phyloP scores from a whole-genome alignment of 805 yeast genomes.

The Sugiyamaella qingdaonensis region DNA sequence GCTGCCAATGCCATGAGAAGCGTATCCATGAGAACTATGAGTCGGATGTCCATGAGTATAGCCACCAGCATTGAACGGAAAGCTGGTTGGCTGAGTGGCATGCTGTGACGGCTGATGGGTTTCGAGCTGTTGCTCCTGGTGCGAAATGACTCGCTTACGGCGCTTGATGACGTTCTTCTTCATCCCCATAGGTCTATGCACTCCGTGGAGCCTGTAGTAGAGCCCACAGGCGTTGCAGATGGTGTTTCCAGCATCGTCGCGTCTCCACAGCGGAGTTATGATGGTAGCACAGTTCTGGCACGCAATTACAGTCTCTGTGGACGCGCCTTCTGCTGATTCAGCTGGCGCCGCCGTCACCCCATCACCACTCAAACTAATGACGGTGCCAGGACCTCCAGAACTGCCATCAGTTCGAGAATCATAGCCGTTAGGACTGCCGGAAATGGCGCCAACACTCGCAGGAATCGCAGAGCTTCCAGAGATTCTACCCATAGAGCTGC shows the following conservation, averaged over 20 bases:
- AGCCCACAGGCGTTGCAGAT: conserved; percentile 86
- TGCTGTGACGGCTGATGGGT: conserved; percentile 1
- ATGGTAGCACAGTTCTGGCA: conserved; percentile 83
- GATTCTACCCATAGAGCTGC: conserved; percentile 9
- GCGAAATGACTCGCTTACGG: conserved; percentile 48
- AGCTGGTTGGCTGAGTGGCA: background rate
- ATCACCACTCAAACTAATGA: too few relatives aligned
- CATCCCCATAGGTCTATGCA: conserved; percentile 72
- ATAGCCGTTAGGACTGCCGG: too few relatives aligned
- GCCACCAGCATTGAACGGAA: too few relatives aligned
- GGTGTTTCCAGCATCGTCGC: conserved; percentile 76
- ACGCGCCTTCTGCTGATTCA: background rate
- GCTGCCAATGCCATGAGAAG: too few relatives aligned
- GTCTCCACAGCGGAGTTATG: conserved; percentile 81
- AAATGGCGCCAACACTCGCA: too few relatives aligned
- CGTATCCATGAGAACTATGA: too few relatives aligned
- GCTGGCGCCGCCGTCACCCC: background rate
- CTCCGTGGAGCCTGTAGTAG: conserved; percentile 70
- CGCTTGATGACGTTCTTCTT: conserved; percentile 70
- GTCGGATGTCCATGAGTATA: too few relatives aligned
- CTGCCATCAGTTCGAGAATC: too few relatives aligned
- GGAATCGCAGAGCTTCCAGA: background rate
- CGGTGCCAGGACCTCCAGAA: too few relatives aligned
- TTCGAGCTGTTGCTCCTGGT: background rate
- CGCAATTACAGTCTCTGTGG: conserved; percentile 55